Base-by-base conservation (phyloP, 805 yeast species). In the Cyberlindnera galapagoensis region DNA sequence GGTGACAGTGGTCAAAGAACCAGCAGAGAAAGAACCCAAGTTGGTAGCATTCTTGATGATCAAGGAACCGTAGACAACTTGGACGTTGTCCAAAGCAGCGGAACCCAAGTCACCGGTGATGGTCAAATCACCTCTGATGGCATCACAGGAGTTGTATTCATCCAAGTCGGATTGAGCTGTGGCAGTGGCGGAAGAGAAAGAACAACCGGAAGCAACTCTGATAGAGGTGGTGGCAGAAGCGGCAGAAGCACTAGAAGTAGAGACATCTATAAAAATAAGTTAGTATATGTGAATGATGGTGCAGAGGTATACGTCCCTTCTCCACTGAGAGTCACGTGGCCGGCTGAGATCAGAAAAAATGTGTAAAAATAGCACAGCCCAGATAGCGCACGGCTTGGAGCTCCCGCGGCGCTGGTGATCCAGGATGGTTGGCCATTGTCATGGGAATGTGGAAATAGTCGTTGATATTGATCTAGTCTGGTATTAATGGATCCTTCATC, bases 111-210 rank as follows among this genome's bases (percentile, higher is more conserved):
- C 67, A 64, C 88, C 88, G 36, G 70, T 54, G 54, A 90, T 70
- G 62, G 66, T 59, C 50, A 92, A 65, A 58, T 79, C 79, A 71
- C 96, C 97, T 43, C 73, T 71, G 47, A 92, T 69, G 42, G 86
- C 81, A 23, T 72, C 60, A 75, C 98, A 92, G 28, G 76, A 67
- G 30, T 84, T 60, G 34, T 81, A 72, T 18, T 59, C 52, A 51
- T 86, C 94, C 55, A 90, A 75, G 47, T 86, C 88, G 20, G 82
- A 49, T 62, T 87, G 86, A 26, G 78, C 74, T 34, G 92, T 76
- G 49, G 86, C 94, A 33, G 94, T 83, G 44, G 66, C 67, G 47
- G 69, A 65, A 18, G 65, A 51, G 65, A 80, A 75, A 23, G 82
- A 68, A 72, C 94, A 83, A 18, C 77, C 74, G 7, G 74, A 74